Evolutionary conservation across 2,329 filamentous ascomycete species (phyloP).

Genomic region (Arthrobotrys megalospora): DNA sequence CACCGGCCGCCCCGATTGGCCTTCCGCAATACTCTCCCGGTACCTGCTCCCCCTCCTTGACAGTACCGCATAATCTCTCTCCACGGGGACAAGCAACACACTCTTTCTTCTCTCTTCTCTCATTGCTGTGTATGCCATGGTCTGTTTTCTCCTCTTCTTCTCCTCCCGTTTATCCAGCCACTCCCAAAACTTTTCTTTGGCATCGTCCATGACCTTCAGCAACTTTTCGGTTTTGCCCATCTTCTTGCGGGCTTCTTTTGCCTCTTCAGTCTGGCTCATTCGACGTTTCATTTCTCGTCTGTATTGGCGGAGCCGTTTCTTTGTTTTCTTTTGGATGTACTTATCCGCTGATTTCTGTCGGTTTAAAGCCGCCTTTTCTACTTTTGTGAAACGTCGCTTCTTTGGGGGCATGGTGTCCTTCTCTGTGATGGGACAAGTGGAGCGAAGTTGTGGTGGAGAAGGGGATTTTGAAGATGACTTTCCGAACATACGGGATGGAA

Average conservation of each 20-base stretch:
- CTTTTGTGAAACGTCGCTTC: constrained; percentile 12
- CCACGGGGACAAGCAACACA: constrained; percentile 42
- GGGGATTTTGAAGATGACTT: not conserved
- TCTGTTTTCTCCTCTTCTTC: constrained; percentile 26
- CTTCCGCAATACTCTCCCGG: not conserved
- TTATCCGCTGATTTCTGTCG: constrained; percentile 39
- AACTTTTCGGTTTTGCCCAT: constrained; percentile 33
- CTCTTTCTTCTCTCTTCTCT: constrained; percentile 46
- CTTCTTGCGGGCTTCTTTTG: constrained; percentile 27
- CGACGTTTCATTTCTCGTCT: constrained; percentile 42
- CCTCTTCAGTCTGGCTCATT: constrained; percentile 23
- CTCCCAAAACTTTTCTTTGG: constrained; percentile 55
- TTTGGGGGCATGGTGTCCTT: constrained; percentile 29
- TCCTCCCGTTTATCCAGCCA: constrained; percentile 50
- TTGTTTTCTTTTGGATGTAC: constrained; percentile 41
- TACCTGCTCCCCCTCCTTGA: constrained; percentile 33
- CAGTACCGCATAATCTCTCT: constrained; percentile 42
- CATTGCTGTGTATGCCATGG: constrained; percentile 24
- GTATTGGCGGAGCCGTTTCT: constrained; percentile 32
- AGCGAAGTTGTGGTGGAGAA: constrained; percentile 5
- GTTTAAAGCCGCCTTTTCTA: constrained; percentile 20
- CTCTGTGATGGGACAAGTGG: constrained; percentile 25
- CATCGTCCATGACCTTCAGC: constrained; percentile 44
- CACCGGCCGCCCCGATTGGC: not conserved
- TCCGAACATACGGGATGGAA: constrained; percentile 35